Evolutionary conservation across 331 rosid species (phyloP).

Genomic region (Acacia concinna): DNA sequence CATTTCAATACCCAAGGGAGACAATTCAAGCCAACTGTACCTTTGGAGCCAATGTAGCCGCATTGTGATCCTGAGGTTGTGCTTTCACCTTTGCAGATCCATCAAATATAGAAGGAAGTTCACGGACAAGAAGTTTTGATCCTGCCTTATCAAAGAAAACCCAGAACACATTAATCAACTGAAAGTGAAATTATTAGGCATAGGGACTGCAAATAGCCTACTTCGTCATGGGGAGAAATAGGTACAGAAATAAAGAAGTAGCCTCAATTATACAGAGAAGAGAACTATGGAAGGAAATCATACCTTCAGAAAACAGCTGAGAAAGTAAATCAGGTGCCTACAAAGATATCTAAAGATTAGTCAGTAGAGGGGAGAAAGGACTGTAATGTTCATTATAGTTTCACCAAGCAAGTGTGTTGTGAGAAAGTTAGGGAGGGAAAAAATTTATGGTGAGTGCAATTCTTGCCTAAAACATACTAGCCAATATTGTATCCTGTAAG

Average conservation of each 20-base stretch:
- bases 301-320: constrained; percentile 72
- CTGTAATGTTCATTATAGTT: constrained; percentile 11
- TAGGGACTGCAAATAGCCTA: not conserved
- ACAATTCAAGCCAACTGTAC: constrained; percentile 44
- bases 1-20: constrained; percentile 7
- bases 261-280: not conserved
- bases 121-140: constrained; percentile 61
- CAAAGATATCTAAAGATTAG: constrained; percentile 44
- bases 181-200: not conserved
- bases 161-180: constrained; percentile 14
- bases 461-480: not conserved
- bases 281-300: not conserved
- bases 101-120: constrained; percentile 85
- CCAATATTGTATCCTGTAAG: not conserved
- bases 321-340: constrained; percentile 91
- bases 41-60: constrained; percentile 88
- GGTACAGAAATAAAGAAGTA: constrained; percentile 17
- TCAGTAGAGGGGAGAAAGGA: constrained; percentile 25
- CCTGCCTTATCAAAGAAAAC: constrained; percentile 46
- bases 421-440: not conserved
- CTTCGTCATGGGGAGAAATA: constrained; percentile 6
- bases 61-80: constrained; percentile 70
- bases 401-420: constrained; percentile 3
- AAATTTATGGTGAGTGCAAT: not conserved
- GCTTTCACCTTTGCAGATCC: constrained; percentile 77